Evolutionary conservation across 2,329 filamentous ascomycete species (phyloP), one percentile per base, ranked within the genome.

Genomic region (Fusarium domesticum): DNA sequence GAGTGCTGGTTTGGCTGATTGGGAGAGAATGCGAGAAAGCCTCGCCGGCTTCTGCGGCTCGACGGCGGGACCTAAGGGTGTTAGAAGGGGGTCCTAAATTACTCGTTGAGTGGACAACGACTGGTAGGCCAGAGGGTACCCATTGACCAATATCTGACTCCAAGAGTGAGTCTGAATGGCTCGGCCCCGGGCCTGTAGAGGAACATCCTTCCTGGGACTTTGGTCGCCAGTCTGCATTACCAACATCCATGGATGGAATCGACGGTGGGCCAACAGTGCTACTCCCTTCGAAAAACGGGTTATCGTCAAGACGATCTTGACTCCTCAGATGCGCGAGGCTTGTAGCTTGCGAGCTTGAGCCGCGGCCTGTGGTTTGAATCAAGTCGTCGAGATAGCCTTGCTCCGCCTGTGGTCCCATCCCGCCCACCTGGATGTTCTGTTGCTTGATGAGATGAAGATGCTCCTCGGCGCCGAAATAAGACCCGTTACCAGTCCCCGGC

Each of bases 91-190:
- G 50, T 5, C 34, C 28, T 6, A 59, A 30, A 18, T 44, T 50
- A 17, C 47, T 55, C 8, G 43, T 45, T 6, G 54, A 48, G 14
- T 56, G 45, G 16, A 40, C 35, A 6, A 50, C 48, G 17, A 58
- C 17, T 17, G 57, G 48, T 12, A 51, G 35, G 7, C 39, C 50
- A 5, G 35, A 20, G 6, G 47, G 42, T 6, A 44, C 36, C 57
- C 54, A 51, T 14, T 53, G 45, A 6, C 35, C 40, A 8, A 49
- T 35, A 17, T 53, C 54, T 11, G 39, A 25, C 14, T 56, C 48
- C 10, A 54, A 42, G 16, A 35, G 46, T 38, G 43, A 38, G 17
- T 51, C 51, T 18, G 54, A 48, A 32, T 50, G 47, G 32, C 42
- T 47, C 15, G 39, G 38, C n/a, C 38, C 31, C 11, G 25, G 16